These are phyloP conservation scores for Pseudogymnoascus verrucosus DNA, from an alignment of 2,329 filamentous ascomycete genomes.

Conservation along the genomic window DNA sequence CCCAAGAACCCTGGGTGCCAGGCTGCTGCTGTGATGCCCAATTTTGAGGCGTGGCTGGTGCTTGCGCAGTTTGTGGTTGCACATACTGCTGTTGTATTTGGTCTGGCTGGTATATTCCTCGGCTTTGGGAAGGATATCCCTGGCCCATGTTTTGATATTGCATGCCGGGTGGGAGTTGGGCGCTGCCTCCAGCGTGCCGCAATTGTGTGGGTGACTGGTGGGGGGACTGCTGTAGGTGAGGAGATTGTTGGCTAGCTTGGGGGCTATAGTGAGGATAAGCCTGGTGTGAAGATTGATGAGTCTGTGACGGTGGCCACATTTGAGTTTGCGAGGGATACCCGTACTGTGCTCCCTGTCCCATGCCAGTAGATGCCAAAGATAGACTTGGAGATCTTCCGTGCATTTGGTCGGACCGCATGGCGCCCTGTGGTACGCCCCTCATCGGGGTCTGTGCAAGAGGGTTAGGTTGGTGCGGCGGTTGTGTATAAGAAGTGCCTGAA, in stretches of 20 bases:
- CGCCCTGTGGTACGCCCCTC: slow-evolving; percentile 56
- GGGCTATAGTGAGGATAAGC: slow-evolving; percentile 45
- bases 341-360: slow-evolving; percentile 44
- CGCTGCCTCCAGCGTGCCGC: slow-evolving; percentile 46
- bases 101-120: slow-evolving; percentile 53
- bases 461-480: slow-evolving; percentile 63
- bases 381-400: slow-evolving; percentile 59
- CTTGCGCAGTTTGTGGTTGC: slow-evolving; percentile 45
- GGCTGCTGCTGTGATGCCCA: slow-evolving; percentile 27
- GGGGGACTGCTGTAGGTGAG: slow-evolving; percentile 37
- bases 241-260: slow-evolving; percentile 33
- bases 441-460: slow-evolving; percentile 66
- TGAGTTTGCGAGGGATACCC: slow-evolving; percentile 54
- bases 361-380: slow-evolving; percentile 44
- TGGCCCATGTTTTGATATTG: slow-evolving; percentile 58
- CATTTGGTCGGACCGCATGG: slow-evolving; percentile 51
- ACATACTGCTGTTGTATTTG: slow-evolving; percentile 60
- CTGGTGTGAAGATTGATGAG: slow-evolving; percentile 54
- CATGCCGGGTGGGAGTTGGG: slow-evolving; percentile 50
- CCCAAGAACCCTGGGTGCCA: slow-evolving; percentile 22
- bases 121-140: slow-evolving; percentile 45
- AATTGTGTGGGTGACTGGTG: slow-evolving; percentile 52
- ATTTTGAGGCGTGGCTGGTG: slow-evolving; percentile 25
- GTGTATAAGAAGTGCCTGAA: slow-evolving; percentile 54
- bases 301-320: slow-evolving; percentile 56